Evolutionary conservation across 192 early-diverging fungal species (phyloP), one percentile per base, ranked within the genome.

Genomic region (Entomortierella beljakovae): DNA sequence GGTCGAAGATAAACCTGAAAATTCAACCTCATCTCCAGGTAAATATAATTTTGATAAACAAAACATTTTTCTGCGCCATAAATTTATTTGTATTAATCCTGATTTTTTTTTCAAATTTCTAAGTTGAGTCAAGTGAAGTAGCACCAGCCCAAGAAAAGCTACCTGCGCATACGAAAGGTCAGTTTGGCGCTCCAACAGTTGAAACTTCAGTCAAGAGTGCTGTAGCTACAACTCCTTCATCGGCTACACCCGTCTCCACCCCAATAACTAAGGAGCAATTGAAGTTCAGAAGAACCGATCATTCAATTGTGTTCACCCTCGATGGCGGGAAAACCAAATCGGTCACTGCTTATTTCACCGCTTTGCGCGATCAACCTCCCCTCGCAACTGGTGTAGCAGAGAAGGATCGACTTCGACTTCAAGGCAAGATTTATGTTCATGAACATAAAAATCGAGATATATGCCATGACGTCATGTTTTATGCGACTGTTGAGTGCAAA

Each of bases 391-490:
- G 26, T 18, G 26, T 43, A 11, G 16, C 23, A 3, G 79, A 42
- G 33, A 69, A 70, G 73, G 87, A 68, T 35, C 72, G 58, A 6
- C 23, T 62, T 11, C 52, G 70, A 18, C 84, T 84, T 57, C 77
- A 87, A 49, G 80, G 88, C 7, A 73, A 81, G 57, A 80, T 96
- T 1, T 92, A 89, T 65, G 88, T 93, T 16, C 91, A 94, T 60
- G 92, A 96, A 68, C 88, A 92, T 67, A 96, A 93, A 80, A 96
- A 96, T 71, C 89, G 89, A 1, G 94, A 96, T 83, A 82, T 90
- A 35, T 83, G 87, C 58, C 93, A 93, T 43, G 87, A 84, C 34
- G 86, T 95, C 28, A 50, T 83, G 4, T 94, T 93, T 57, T 81
- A 73, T 23, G 86, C 90, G 16, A 79, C 69, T 13, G 85, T 92